Evolutionary conservation across 768 basidiomycete species (phyloP).

Genomic region (Trichaptum fuscoviolaceum): DNA sequence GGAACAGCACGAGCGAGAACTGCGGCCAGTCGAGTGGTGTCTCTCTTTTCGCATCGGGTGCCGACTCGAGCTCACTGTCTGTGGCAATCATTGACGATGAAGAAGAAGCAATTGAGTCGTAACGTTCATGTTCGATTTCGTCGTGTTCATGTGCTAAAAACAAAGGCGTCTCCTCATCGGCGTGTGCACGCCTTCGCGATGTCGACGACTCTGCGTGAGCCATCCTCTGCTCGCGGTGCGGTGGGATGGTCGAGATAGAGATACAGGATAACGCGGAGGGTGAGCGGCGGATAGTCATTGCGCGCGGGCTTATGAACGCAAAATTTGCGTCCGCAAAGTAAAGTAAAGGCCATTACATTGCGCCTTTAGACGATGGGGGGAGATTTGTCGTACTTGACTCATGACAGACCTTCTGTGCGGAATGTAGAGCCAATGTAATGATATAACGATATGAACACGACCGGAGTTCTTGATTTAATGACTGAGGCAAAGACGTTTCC

Average conservation of each 20-base stretch:
- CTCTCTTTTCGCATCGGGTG: slow-evolving; percentile 13
- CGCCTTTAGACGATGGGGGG: too few relatives aligned
- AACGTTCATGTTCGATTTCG: background rate
- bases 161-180: slow-evolving; percentile 34
- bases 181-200: background rate
- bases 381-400: too few relatives aligned
- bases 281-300: background rate
- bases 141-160: slow-evolving; percentile 16
- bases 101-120: background rate
- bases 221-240: background rate
- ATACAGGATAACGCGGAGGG: background rate
- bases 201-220: background rate
- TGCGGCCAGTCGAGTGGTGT: slow-evolving; percentile 51
- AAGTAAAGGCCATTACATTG: background rate
- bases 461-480: too few relatives aligned
- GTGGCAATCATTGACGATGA: too few relatives aligned
- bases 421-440: too few relatives aligned
- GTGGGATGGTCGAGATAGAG: too few relatives aligned
- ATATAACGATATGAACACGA: too few relatives aligned
- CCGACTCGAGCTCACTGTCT: background rate
- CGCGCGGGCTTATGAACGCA: background rate
- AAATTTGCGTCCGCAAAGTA: background rate
- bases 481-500: too few relatives aligned
- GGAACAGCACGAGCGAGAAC: slow-evolving; percentile 39
- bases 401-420: too few relatives aligned